A percentile compares a stretch with the other conserved stretches of the same genome.
These are phyloP conservation scores for Penicillium sclerotiorum DNA, from an alignment of 2,329 filamentous ascomycete genomes.

Conservation along the genomic window DNA sequence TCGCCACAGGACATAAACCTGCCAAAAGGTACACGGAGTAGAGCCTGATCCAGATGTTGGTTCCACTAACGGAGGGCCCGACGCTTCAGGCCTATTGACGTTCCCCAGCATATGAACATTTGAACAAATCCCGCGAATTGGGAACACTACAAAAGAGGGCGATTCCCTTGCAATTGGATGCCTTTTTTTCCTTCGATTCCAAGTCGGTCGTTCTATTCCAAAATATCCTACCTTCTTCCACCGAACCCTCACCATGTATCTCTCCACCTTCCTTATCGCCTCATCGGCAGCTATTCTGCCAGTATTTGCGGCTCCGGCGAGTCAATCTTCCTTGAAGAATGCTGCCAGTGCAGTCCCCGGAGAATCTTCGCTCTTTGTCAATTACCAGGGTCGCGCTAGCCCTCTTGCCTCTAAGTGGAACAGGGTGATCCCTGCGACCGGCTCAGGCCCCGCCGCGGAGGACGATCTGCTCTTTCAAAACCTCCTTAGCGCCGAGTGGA, in stretches of 20 bases:
- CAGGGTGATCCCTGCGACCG: conserved; percentile 6
- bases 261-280: conserved; percentile 2
- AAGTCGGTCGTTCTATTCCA: background rate
- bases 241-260: background rate
- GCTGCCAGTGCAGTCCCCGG: conserved; percentile 7
- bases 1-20: no score
- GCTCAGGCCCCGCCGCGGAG: background rate
- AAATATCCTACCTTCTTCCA: background rate
- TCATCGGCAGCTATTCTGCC: conserved; percentile 1
- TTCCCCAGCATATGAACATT: no score
- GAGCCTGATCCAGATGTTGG: no score
- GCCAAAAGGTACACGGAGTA: no score
- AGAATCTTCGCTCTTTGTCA: conserved; percentile 10
- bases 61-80: no score
- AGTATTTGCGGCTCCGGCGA: background rate
- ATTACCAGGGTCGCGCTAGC: conserved; percentile 8
- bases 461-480: conserved; percentile 52
- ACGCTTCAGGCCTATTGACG: no score
- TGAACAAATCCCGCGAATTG: no score
- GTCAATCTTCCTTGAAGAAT: background rate
- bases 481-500: conserved; percentile 49
- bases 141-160: no score
- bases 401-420: conserved; percentile 7
- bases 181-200: background rate
- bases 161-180: no score